Conservation (phyloP, 2,329 filamentous ascomycete species). For the Penicillium palitans region DNA sequence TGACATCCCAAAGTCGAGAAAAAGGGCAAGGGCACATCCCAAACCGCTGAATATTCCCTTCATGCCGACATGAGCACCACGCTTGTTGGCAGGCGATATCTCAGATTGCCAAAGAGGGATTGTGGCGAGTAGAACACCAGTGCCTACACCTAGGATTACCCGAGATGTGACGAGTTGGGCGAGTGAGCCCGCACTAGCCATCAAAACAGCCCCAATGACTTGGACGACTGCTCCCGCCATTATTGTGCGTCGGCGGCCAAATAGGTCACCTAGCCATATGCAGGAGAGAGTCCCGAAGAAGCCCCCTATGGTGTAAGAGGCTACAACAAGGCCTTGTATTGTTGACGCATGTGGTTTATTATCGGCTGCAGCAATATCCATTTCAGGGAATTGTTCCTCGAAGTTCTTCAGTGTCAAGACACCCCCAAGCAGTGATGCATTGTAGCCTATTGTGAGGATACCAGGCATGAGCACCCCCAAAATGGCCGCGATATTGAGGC, state of each 20-base stretch:
- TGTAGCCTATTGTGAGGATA: conserved; percentile 23
- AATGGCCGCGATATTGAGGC: conserved; percentile 23
- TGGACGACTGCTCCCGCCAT: conserved; percentile 21
- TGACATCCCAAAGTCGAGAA: conserved; percentile 26
- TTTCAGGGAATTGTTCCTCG: conserved; percentile 21
- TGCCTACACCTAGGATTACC: conserved; percentile 18
- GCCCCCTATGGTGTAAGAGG: conserved; percentile 20
- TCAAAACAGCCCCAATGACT: conserved; percentile 18
- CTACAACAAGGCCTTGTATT: conserved; percentile 23
- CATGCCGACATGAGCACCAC: conserved; percentile 24
- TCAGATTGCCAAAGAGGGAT: conserved; percentile 27
- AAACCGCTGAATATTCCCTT: conserved; percentile 24
- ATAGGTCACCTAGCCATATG: conserved; percentile 23
- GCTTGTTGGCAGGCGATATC: conserved; percentile 21
- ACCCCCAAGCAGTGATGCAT: conserved; percentile 23
- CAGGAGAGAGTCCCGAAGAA: conserved; percentile 23
- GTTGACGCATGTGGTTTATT: conserved; percentile 16
- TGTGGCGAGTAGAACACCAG: conserved; percentile 20
- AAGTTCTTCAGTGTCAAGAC: conserved; percentile 20
- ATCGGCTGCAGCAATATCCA: conserved; percentile 15
- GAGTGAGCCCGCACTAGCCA: conserved; percentile 15
- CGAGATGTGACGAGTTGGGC: conserved; percentile 18
- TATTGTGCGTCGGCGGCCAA: conserved; percentile 24
- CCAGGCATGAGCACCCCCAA: conserved; percentile 26
- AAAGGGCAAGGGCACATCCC: conserved; percentile 22